Evolutionary conservation across 192 early-diverging fungal species (phyloP).

Genomic region (Entomortierella beljakovae): DNA sequence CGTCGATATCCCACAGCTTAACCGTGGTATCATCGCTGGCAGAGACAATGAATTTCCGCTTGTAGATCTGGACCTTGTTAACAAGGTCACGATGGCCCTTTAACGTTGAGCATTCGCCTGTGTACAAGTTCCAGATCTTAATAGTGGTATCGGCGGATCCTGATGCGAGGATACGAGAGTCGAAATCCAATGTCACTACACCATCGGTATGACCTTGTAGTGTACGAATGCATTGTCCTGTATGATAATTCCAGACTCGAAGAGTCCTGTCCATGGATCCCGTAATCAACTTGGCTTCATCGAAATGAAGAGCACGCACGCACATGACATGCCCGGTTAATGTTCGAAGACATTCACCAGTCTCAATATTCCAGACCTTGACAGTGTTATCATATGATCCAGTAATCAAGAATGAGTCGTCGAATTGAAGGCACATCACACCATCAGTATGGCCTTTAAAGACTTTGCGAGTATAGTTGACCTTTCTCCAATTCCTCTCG

Average conservation of each 20-base stretch:
- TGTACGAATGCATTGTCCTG: conserved; percentile 87
- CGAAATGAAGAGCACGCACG: conserved; percentile 93
- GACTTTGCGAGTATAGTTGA: conserved; percentile 71
- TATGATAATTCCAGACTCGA: conserved; percentile 92
- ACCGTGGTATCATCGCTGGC: conserved; percentile 92
- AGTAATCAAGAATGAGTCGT: conserved; percentile 86
- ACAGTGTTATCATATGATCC: conserved; percentile 91
- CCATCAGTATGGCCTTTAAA: conserved; percentile 89
- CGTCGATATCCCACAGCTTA: conserved; percentile 86
- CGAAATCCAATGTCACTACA: conserved; percentile 88
- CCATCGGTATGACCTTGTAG: conserved; percentile 83
- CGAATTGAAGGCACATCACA: conserved; percentile 91
- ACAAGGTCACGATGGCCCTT: conserved; percentile 92
- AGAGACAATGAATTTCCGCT: conserved; percentile 75
- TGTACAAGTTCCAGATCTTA: conserved; percentile 85
- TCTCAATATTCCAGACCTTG: conserved; percentile 90
- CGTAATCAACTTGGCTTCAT: conserved; percentile 92
- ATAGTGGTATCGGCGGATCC: conserved; percentile 89
- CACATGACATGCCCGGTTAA: conserved; percentile 88
- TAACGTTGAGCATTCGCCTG: conserved; percentile 76
- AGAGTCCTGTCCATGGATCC: conserved; percentile 94
- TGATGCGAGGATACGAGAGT: conserved; percentile 79
- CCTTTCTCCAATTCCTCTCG: conserved; percentile 94
- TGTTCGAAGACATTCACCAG: conserved; percentile 80
- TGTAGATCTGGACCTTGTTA: conserved; percentile 87